Evolutionary conservation across 169 alveolate species (phyloP).

Genomic region (Cryptosporidium sp.): DNA sequence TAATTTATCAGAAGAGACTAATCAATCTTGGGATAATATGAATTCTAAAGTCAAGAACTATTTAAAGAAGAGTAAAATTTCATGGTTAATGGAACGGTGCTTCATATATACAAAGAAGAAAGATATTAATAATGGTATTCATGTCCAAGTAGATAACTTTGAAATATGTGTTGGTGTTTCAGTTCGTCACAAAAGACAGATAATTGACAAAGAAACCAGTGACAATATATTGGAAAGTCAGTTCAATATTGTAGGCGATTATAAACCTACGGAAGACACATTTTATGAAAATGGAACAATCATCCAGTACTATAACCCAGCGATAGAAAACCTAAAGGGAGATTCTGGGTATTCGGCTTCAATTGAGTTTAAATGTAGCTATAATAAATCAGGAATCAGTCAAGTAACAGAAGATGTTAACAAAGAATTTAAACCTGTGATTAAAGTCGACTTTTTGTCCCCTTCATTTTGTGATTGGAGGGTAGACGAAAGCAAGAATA

Average conservation of each 20-base stretch:
- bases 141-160: conserved; percentile 22
- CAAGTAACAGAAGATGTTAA: conserved; percentile 1
- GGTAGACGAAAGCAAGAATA: conserved; percentile 21
- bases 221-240: conserved; percentile 32
- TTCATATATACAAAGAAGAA: conserved; percentile 29
- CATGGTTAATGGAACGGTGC: conserved; percentile 61
- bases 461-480: conserved; percentile 74
- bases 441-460: conserved; percentile 8
- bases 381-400: conserved; percentile 20
- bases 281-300: conserved; percentile 36
- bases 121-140: conserved; percentile 17
- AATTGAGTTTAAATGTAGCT: conserved; percentile 28
- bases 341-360: conserved; percentile 33
- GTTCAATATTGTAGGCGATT: conserved; percentile 37
- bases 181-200: conserved; percentile 22
- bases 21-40: conserved; percentile 24
- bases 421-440: conserved; percentile 1
- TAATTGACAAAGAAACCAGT: conserved; percentile 23
- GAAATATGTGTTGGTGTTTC: conserved; percentile 56
- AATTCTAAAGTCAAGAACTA: conserved; percentile 12
- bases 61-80: conserved; percentile 33
- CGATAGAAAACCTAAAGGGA: not conserved
- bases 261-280: conserved; percentile 27
- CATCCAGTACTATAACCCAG: conserved; percentile 39
- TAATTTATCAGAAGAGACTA: not conserved